Evolutionary conservation across 257 asterid species (phyloP), one percentile per base, ranked within the genome.

Genomic region (Echites panduratus): DNA sequence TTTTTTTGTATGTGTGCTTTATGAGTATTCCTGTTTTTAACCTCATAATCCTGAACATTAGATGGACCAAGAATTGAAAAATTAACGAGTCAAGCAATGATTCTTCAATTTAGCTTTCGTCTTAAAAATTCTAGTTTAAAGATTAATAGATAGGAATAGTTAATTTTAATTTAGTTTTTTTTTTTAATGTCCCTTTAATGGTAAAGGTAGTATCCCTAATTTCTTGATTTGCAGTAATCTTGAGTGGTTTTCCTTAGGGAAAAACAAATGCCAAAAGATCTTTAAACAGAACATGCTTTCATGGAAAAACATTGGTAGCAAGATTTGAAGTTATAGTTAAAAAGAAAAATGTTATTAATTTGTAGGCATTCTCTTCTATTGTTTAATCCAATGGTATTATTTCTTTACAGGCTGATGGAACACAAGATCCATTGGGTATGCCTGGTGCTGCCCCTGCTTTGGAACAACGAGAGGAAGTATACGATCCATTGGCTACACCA

Each of bases 401-500:
- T 61, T 19, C 40, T 67, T 40, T 78, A 54, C 81, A 92, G 98
- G 82, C 78, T 26, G 96, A 89, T 77, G 96, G 96, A 58, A 79
- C 84, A 77, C 95, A 82, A 67, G 99, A 94, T 75, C 80, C 85
- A 80, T 77, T 87, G 9, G 80, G 87, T 47, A 79, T 88, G 80
- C 40, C 96, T 61, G 92, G 84, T 68, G 86, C 79, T 68, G 81
- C 87, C 73, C 87, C 88, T 70, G 79, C 86, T n/a, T 57, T 81
- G 78, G 97, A 94, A 78, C 96, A 87, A 41, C 77, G 90, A 29
- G 98, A 94, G 69, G 97, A 89, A 75, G 68, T 76, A 24, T 82
- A 82, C 29, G 99, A 91, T 82, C 99, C 97, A 74, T 82, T 94
- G 93, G 95, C 92, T 44, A 74, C 93, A 73, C 97, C 97, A 2